These are phyloP conservation scores for Debaryomycetaceae sp. DNA, from an alignment of 1,139 yeast species.

Conservation along the genomic window DNA sequence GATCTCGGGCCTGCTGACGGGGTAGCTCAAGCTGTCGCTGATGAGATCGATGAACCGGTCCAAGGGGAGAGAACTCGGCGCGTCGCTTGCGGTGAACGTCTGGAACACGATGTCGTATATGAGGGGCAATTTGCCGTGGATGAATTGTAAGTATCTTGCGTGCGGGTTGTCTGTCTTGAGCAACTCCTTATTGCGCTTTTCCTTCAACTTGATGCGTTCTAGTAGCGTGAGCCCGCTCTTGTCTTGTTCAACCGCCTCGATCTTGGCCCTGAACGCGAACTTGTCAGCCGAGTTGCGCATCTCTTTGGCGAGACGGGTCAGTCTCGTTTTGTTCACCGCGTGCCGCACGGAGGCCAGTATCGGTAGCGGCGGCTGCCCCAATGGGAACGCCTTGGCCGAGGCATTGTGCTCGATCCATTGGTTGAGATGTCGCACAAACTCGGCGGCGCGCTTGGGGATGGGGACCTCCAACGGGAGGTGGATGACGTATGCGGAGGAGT, in stretches of 20 bases:
- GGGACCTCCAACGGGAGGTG: conserved; percentile 3
- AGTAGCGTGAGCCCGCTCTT: conserved; percentile 34
- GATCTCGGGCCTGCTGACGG: conserved; percentile 30
- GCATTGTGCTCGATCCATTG: conserved; percentile 46
- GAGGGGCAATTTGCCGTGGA: conserved; percentile 38
- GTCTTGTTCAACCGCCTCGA: conserved; percentile 18
- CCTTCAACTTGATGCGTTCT: conserved; percentile 39
- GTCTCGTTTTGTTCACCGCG: background rate
- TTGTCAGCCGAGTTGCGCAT: conserved; percentile 29
- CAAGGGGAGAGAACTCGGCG: conserved; percentile 19
- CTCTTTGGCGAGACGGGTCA: conserved; percentile 10
- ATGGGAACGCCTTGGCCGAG: conserved; percentile 6
- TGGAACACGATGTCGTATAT: conserved; percentile 37
- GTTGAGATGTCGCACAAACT: conserved; percentile 57
- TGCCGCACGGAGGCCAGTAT: conserved; percentile 1
- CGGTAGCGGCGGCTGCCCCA: background rate
- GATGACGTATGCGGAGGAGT: conserved; percentile 4
- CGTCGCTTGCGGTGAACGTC: conserved; percentile 11
- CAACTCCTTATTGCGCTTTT: conserved; percentile 17
- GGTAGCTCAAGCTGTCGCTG: conserved; percentile 32
- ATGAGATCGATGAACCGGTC: conserved; percentile 23
- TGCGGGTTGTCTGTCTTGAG: conserved; percentile 23
- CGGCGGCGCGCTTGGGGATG: conserved; percentile 49
- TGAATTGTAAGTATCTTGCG: conserved; percentile 28
- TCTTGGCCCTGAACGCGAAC: conserved; percentile 25